A percentile compares a stretch with the other conserved stretches of the same genome.
These are phyloP conservation scores for Lactifluus echinatus DNA, from an alignment of 768 basidiomycete species.

Conservation along the genomic window DNA sequence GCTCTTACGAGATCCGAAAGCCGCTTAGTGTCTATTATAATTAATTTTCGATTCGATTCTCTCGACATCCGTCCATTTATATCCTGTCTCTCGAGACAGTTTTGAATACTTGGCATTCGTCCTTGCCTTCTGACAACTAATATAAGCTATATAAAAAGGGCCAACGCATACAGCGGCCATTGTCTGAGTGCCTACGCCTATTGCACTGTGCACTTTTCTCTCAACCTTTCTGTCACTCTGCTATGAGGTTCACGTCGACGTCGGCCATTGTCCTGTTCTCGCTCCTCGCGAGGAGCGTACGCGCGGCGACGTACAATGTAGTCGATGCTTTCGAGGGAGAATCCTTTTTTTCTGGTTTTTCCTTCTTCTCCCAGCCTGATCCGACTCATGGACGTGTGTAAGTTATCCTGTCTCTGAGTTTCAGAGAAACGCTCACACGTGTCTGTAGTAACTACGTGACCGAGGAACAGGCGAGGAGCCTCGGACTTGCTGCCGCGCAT, in stretches of 20 bases:
- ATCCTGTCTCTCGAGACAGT: too few relatives aligned
- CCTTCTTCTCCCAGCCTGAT: conserved; percentile 42
- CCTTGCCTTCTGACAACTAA: too few relatives aligned
- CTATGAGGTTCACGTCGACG: conserved; percentile 1
- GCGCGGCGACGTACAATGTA: conserved; percentile 38
- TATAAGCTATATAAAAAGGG: too few relatives aligned
- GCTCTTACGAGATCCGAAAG: too few relatives aligned
- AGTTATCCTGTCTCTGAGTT: conserved; percentile 17
- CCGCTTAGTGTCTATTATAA: too few relatives aligned
- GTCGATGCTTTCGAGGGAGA: conserved; percentile 38
- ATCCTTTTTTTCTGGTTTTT: conserved; percentile 44
- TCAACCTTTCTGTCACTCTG: background rate
- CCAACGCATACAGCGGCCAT: background rate
- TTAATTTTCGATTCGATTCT: too few relatives aligned
- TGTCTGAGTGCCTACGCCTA: background rate
- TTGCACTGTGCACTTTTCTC: background rate
- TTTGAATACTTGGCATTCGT: too few relatives aligned
- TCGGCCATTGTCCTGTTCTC: background rate
- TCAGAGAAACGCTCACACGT: background rate
- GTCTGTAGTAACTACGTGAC: conserved; percentile 35
- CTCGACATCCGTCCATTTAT: too few relatives aligned
- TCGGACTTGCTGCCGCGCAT: conserved; percentile 51
- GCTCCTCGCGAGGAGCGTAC: conserved; percentile 25
- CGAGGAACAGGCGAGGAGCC: conserved; percentile 38
- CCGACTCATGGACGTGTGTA: conserved; percentile 65